Evolutionary conservation across 257 asterid species (phyloP).

Genomic region (Dorcoceras hygrometricum): DNA sequence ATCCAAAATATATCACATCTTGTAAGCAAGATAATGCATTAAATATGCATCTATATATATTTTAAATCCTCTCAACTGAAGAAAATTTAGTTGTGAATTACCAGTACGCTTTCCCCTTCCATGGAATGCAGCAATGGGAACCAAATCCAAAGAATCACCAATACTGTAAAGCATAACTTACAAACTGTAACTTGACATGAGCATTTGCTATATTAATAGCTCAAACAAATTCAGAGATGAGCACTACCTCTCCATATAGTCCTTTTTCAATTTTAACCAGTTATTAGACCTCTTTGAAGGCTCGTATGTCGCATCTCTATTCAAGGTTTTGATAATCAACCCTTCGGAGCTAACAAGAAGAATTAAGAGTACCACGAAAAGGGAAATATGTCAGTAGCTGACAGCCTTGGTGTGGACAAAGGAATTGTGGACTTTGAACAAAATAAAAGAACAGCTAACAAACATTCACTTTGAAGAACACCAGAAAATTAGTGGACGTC

Average conservation of each 20-base stretch:
- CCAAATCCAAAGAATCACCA: constrained; percentile 96
- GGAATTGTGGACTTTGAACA: background rate
- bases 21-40: constrained; percentile 8
- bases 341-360: constrained; percentile 75
- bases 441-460: background rate
- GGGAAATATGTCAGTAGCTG: background rate
- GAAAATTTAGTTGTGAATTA: constrained; percentile 28
- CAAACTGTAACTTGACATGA: constrained; percentile 12
- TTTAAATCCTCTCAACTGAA: constrained; percentile 10
- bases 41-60: constrained; percentile 17
- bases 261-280: constrained; percentile 93
- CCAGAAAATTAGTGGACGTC: constrained; percentile 6
- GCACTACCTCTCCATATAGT: constrained; percentile 80
- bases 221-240: constrained; percentile 17
- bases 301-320: constrained; percentile 88
- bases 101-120: constrained; percentile 96
- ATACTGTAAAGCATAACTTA: constrained; percentile 49
- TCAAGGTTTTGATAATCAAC: constrained; percentile 88
- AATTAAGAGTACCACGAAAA: background rate
- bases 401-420: background rate
- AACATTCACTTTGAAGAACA: constrained; percentile 9
- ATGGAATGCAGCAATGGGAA: constrained; percentile 95
- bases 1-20: constrained; percentile 1
- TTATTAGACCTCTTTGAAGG: constrained; percentile 87
- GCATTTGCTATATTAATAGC: constrained; percentile 17